phyloP scores from a whole-genome alignment of 768 basidiomycete genomes.

The Chalciporus piperatus region DNA sequence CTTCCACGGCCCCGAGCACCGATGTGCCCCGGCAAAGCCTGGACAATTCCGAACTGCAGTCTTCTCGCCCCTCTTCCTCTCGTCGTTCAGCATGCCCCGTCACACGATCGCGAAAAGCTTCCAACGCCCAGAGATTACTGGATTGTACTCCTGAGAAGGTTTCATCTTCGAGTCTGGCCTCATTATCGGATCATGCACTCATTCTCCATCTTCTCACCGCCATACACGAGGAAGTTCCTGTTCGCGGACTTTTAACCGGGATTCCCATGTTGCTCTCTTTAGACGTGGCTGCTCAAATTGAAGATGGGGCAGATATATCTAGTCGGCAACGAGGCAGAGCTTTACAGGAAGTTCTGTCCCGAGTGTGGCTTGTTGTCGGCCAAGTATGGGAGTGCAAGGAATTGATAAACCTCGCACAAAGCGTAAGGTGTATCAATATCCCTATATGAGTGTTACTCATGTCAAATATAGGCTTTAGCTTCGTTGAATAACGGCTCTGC shows the following conservation, averaged over 20 bases:
- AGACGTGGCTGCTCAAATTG: constrained; percentile 47
- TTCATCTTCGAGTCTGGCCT: constrained; percentile 50
- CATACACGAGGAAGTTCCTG: constrained; percentile 70
- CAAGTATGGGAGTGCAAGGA: constrained; percentile 64
- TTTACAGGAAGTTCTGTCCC: constrained; percentile 61
- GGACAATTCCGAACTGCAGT: constrained; percentile 20
- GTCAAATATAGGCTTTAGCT: constrained; percentile 42
- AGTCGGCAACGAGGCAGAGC: constrained; percentile 44
- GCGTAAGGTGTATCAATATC: constrained; percentile 39
- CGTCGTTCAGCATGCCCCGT: constrained; percentile 49
- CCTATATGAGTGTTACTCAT: not conserved
- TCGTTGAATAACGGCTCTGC: constrained; percentile 35
- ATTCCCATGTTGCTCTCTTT: constrained; percentile 86
- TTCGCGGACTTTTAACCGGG: constrained; percentile 71
- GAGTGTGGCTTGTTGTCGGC: constrained; percentile 68
- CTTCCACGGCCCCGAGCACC: constrained; percentile 33
- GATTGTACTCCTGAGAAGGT: constrained; percentile 45
- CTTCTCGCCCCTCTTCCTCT: constrained; percentile 36
- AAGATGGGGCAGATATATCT: constrained; percentile 39
- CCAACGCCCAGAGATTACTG: constrained; percentile 51
- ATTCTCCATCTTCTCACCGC: constrained; percentile 65
- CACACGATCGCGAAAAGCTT: constrained; percentile 56
- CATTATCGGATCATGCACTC: constrained; percentile 70
- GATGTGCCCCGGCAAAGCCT: constrained; percentile 23
- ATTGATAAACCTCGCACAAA: constrained; percentile 51